Evolutionary conservation across 2,329 filamentous ascomycete genomes (phyloP).

Genomic region (Fusarium mexicanum): DNA sequence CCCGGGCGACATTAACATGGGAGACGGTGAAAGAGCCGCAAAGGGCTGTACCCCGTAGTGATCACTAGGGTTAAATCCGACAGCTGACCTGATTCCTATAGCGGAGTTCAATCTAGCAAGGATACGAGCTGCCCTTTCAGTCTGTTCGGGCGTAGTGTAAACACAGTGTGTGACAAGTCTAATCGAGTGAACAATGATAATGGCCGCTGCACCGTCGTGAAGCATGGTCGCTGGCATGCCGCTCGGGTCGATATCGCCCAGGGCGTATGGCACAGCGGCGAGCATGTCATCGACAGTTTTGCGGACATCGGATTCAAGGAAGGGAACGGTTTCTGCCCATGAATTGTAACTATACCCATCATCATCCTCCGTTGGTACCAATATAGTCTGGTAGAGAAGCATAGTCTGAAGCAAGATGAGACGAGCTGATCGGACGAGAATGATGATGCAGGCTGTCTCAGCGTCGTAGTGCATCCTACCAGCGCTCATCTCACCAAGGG

Average conservation of each 20-base stretch:
- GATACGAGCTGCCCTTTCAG: slow-evolving; percentile 31
- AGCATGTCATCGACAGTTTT: slow-evolving; percentile 47
- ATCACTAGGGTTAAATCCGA: slow-evolving; percentile 7
- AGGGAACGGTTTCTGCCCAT: slow-evolving; percentile 30
- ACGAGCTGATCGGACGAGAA: slow-evolving; percentile 45
- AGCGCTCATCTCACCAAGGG: slow-evolving; percentile 39
- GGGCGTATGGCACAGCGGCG: slow-evolving; percentile 44
- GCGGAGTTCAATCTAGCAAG: slow-evolving; percentile 42
- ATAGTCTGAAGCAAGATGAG: slow-evolving; percentile 46
- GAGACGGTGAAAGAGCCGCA: neutral
- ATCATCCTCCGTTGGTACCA: slow-evolving; percentile 6
- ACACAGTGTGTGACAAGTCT: slow-evolving; percentile 45
- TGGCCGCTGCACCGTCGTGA: slow-evolving; percentile 46
- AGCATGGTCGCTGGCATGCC: slow-evolving; percentile 36
- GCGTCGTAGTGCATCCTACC: slow-evolving; percentile 40
- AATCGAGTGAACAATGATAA: slow-evolving; percentile 46
- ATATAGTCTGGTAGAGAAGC: slow-evolving; percentile 38
- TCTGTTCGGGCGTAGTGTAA: slow-evolving; percentile 41
- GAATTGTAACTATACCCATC: slow-evolving; percentile 8
- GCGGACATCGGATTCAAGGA: slow-evolving; percentile 38
- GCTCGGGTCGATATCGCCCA: slow-evolving; percentile 42
- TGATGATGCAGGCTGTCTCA: slow-evolving; percentile 48
- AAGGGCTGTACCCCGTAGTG: neutral
- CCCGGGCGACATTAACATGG: neutral
- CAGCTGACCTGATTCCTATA: slow-evolving; percentile 46